phyloP scores from a whole-genome alignment of 2,329 filamentous ascomycete genomes.

The Zymoseptoria crescenta region DNA sequence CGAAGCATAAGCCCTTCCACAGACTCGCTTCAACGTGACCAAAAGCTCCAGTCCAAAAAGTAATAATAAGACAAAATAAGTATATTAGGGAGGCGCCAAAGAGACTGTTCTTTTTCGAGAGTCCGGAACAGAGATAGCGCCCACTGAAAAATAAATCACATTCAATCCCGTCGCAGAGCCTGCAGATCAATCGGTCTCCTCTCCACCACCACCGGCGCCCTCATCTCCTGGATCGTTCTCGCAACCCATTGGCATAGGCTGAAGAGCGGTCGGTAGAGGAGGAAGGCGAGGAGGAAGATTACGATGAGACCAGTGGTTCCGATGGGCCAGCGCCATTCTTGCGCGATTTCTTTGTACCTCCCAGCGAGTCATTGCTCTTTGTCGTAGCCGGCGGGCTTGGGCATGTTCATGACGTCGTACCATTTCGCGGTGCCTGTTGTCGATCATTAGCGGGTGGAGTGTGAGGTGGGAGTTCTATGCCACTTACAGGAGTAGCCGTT shows the following conservation, averaged over 20 bases:
- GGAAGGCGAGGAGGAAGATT: constrained; percentile 8
- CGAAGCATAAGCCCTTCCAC: neutral
- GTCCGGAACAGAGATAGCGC: neutral
- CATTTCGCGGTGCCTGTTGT: constrained; percentile 68
- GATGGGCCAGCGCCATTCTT: constrained; percentile 14
- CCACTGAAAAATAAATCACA: neutral
- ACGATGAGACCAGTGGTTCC: constrained; percentile 8
- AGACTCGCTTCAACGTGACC: neutral
- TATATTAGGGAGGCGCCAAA: neutral
- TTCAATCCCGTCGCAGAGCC: neutral
- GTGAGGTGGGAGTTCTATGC: neutral
- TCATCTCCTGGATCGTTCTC: neutral
- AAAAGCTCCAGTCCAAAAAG: neutral
- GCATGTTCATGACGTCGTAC: constrained; percentile 72
- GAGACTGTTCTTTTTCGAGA: neutral
- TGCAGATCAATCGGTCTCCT: neutral
- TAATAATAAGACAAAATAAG: neutral
- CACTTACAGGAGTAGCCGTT: constrained; percentile 91
- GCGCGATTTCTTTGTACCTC: constrained; percentile 14
- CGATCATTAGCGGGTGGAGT: constrained; percentile 1
- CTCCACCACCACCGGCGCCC: neutral
- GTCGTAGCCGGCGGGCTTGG: constrained; percentile 81
- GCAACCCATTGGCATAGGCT: neutral
- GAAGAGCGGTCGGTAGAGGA: constrained; percentile 7
- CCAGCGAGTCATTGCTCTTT: constrained; percentile 32